These are phyloP conservation scores for Baorangia bicolor DNA, from an alignment of 768 basidiomycete genomes.

Conservation along the genomic window DNA sequence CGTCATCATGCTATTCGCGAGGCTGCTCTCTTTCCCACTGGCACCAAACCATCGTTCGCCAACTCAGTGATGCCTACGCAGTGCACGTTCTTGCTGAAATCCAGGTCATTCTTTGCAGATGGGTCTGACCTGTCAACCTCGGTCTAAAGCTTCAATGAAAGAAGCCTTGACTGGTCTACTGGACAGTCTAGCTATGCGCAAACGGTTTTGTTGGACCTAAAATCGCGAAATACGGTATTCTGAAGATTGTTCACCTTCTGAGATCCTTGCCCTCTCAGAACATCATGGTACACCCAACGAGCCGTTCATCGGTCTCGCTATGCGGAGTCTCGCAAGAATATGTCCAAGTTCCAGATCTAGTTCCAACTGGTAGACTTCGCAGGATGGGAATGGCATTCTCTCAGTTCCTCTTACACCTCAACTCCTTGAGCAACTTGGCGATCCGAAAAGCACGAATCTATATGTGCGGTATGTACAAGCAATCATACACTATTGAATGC, in stretches of 20 bases:
- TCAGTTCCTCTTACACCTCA: neutral
- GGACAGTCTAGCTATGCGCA: neutral
- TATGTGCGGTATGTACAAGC: neutral
- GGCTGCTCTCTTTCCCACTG: neutral
- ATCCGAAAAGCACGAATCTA: neutral
- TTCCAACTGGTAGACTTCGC: neutral
- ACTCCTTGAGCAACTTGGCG: neutral
- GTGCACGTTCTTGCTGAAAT: neutral
- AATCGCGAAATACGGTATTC: too few species aligned
- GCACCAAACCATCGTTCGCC: neutral
- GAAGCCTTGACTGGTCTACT: neutral
- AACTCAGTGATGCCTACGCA: neutral
- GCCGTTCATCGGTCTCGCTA: neutral
- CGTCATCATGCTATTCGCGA: neutral
- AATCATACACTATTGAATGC: too few species aligned
- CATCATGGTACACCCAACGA: neutral
- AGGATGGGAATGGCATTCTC: neutral
- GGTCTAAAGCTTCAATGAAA: too few species aligned
- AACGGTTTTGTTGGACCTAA: neutral
- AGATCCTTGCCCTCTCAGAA: neutral
- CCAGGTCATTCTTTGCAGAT: neutral
- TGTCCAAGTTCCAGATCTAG: neutral
- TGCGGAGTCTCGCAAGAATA: neutral
- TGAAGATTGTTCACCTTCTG: neutral
- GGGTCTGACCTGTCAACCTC: neutral